Base-by-base conservation (phyloP, 768 basidiomycete species). In the Hortiboletus flavorubellus region DNA sequence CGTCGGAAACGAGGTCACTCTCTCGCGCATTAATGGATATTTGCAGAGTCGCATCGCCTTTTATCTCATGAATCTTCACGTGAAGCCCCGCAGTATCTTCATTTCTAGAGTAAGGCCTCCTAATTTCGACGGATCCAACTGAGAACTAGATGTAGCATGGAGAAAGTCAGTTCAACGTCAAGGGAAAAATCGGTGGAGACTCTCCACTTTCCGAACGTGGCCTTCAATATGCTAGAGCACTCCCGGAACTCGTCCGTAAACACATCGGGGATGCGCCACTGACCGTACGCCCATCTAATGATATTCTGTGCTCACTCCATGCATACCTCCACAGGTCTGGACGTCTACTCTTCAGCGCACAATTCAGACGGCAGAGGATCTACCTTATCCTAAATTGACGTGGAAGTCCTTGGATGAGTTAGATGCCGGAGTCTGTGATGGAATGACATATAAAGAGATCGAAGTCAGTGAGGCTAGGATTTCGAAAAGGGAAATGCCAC, bases 401-500 rank as follows among this genome's bases (percentile, higher is more conserved):
- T 99, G 97, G 97, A 99, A 99, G 71, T 93, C 93, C 2, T 75
- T 99, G 49, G 97, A 99, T 64, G 97, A 99, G 72, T 79, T 99
- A 26, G 97, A 99, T 70, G 97, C 97, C 8, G 97, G 97, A 26
- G 97, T 99, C 34, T 99, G 97, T 66, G 97, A 99, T 72, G 97
- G 89, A 15, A 98, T 99, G 97, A 98, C 97, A 5, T 99, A 99
- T 63, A 88, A 93, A 75, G 96, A 98, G 79, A 98, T 99, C 54
- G 95, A 95, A 80, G 95, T 91, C 53, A 35, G 75, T 64, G 46
- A 33, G 52, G 29, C 38, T 23, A n/a, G 47, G 33, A 23, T 23
- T 41, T 30, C 7, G 0, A 15, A 43, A 18, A 23, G 18, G 33
- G 33, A 51, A 29, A 55, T 34, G 1, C 29, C 30, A 2, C 54